Base-by-base conservation (phyloP, 306 rosid species). In the Quercus glauca region DNA sequence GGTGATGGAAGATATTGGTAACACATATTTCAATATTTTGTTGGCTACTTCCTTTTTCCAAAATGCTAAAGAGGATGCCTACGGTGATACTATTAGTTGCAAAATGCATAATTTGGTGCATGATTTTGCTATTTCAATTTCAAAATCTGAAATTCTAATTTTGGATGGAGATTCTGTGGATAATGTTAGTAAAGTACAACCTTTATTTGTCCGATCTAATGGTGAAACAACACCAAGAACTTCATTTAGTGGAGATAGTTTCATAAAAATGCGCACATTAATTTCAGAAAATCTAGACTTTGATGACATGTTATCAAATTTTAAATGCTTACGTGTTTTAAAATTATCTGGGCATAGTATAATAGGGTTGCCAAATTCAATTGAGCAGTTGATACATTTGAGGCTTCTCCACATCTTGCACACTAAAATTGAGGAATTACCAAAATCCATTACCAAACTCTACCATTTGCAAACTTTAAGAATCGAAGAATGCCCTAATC, bases 101-200 rank as follows among this genome's bases (percentile, higher is more conserved):
- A 71, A 76, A 65, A 81, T 81, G 81, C 81, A 76, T 3, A 69
- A 81, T 81, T 55, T 52, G 28, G 33, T 81, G 5, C 76, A 75
- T 21, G 80, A 58, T 21, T 76, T 81, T 21, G 84, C 80, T 3
- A 20, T 17, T 20, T 74, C 35, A 43, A 61, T 64, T 52, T 23
- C 69, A 11, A 33, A 23, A 57, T 14, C 5, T 11, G 31, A 53
- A 31, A 56, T 11, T 9, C 13, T 64, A 31, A 65, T 14, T 45
- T 31, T 8, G 63, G 25, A 7, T 4, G 18, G 3, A 43, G 5
- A 55, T 10, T 26, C 1, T 4, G 10, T 55, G 17, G 69, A 21
- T 29, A 6, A 59, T 59, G 15, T 56, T 60, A 3, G 5, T 2
- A 45, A 2, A 2, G 12, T 45, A 45, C 52, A 3, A 7, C 52